These are phyloP conservation scores for Hypoxylon perforatum DNA, from an alignment of 495 filamentous ascomycete genomes.

Conservation along the genomic window DNA sequence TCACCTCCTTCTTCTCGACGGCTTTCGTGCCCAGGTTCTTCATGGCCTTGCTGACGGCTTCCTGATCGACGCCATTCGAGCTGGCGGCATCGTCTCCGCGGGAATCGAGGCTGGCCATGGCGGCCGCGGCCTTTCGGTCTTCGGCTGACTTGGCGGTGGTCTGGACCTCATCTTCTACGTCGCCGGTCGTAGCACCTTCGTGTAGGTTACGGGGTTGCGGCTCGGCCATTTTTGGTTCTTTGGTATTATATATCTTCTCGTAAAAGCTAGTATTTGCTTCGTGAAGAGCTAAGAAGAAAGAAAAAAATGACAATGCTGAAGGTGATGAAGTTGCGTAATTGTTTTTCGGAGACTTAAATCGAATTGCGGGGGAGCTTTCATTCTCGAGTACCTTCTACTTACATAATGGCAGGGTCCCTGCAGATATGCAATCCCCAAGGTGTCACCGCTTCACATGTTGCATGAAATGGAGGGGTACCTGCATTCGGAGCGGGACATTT, in stretches of 20 bases:
- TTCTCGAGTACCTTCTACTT: neutral
- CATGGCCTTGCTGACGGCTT: slow-evolving; percentile 88
- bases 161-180: slow-evolving; percentile 69
- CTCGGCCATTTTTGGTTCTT: slow-evolving; percentile 63
- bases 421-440: slow-evolving; percentile 6
- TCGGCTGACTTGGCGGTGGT: slow-evolving; percentile 77
- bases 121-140: slow-evolving; percentile 91
- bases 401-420: neutral
- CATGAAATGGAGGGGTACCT: too few species aligned
- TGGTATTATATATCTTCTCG: neutral
- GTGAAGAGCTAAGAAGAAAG: neutral
- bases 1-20: slow-evolving; percentile 54
- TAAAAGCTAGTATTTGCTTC: neutral
- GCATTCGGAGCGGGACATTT: slow-evolving; percentile 5
- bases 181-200: slow-evolving; percentile 70
- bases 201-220: slow-evolving; percentile 65
- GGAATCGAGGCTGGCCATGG: slow-evolving; percentile 79
- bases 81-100: slow-evolving; percentile 65
- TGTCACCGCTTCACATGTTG: neutral
- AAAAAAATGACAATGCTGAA: neutral
- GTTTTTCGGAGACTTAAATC: neutral
- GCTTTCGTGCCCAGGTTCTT: slow-evolving; percentile 65
- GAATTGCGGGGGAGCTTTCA: slow-evolving; percentile 10
- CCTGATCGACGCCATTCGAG: slow-evolving; percentile 75
- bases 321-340: neutral